These are phyloP conservation scores for Fusarium udum DNA, from an alignment of 2,329 filamentous ascomycete genomes.

Conservation along the genomic window DNA sequence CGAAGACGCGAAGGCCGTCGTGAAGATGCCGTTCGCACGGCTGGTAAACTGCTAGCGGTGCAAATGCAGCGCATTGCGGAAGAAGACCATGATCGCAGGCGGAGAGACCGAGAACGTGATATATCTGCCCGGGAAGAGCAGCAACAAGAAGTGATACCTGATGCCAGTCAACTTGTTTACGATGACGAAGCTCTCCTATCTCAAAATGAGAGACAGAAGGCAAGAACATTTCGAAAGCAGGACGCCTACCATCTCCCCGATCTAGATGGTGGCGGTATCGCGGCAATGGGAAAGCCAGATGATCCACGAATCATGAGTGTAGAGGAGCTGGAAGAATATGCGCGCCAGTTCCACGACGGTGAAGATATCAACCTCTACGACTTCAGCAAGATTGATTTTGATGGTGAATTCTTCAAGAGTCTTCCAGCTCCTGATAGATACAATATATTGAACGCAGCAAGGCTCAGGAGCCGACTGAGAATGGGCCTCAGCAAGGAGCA, in stretches of 20 bases:
- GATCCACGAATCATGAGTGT: conserved; percentile 97
- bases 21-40: conserved; percentile 92
- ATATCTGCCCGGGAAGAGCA: conserved; percentile 53
- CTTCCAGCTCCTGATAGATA: conserved; percentile 90
- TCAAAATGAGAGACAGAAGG: conserved; percentile 76
- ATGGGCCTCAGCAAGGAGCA: conserved; percentile 99
- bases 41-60: conserved; percentile 88
- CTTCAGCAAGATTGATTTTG: conserved; percentile 98
- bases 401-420: conserved; percentile 93
- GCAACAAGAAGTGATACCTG: conserved; percentile 74
- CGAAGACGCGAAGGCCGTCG: conserved; percentile 84
- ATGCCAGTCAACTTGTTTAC: conserved; percentile 79
- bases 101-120: conserved; percentile 55
- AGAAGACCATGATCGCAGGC: conserved; percentile 78
- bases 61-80: conserved; percentile 94
- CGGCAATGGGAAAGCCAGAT: conserved; percentile 87
- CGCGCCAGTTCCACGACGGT: conserved; percentile 87
- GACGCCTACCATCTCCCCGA: conserved; percentile 97
- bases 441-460: conserved; percentile 95
- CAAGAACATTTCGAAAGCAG: conserved; percentile 84
- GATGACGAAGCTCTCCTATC: conserved; percentile 89
- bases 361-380: conserved; percentile 94
- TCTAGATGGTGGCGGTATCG: conserved; percentile 77
- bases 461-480: conserved; percentile 84
- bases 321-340: conserved; percentile 93